Evolutionary conservation across 2,329 filamentous ascomycete species (phyloP), one percentile per base, ranked within the genome.

Genomic region (Sporothrix protearum): DNA sequence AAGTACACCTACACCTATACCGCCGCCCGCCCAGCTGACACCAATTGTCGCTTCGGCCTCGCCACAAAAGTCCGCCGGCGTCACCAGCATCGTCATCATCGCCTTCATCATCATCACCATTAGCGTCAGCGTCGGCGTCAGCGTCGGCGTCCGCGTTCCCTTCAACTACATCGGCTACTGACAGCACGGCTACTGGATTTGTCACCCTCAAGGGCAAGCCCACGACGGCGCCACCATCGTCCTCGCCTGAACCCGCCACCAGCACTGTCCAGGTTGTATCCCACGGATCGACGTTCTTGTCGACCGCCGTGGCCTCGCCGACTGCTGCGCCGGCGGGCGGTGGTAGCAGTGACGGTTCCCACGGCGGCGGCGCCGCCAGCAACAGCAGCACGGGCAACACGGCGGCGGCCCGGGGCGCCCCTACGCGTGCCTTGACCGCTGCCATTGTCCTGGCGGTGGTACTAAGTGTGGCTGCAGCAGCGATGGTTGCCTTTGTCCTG

Each of bases 351-450:
- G 61, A 25, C 16, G 28, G 6, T 36, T 30, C n/a, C n/a, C n/a
- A n/a, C 25, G 6, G 33, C 36, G 22, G 53, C 61, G 47, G 30
- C 9, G 19, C 10, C 0, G 33, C 33, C 30, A 14, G n/a, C n/a
- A 39, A 12, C 33, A n/a, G 7, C 14, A 64, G 7, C 14, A 64
- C 49, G 25, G 61, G 22, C 53, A 64, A 64, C n/a, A 28, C 59
- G 22, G 14, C 47, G 3, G 5, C 30, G 12, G n/a, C n/a, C n/a
- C 4, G 7, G 14, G 25, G 5, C 16, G n/a, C 69, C 0, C 64
- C 57, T 8, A 69, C 25, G 3, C 19, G 45, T 1, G 71, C 71
- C 2, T 73, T 71, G 16, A 36, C 55, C 1, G 71, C 71, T 19
- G 49, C 63, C 2, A 61, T 73, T 7, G 30, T 19, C 39, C 66